Base-by-base conservation (phyloP, 352 stramenopile species). In the Pythium graminicola region DNA sequence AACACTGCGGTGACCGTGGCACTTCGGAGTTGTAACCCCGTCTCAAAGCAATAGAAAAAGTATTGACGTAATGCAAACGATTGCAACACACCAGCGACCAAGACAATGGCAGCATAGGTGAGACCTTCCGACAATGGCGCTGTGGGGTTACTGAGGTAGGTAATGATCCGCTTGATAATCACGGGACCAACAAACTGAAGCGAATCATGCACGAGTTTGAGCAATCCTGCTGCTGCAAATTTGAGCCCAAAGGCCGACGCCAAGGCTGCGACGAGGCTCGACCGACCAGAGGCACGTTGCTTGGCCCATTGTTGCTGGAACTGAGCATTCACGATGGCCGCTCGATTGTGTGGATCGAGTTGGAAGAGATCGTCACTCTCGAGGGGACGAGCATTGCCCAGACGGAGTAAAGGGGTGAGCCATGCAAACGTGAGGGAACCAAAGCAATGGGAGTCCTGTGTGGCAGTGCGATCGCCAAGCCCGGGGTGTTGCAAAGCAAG, bases 41-140 rank as follows among this genome's bases (percentile, higher is more conserved):
- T 81, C 57, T 90, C 75, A 45, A 85, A 92, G 64, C 83, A 90
- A 55, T 87, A 76, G 66, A 92, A 92, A 58, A 91, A 89, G 65
- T 94, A 94, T 20, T 92, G 63, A 3, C 80, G 77, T 49, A 91
- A 63, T 36, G 68, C 53, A 43, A 77, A 91, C 38, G 75, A 87
- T 66, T 92, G 81, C 13, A 88, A 51, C 27, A 94, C 70, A 23
- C 81, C 81, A 22, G 76, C 57, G 20, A 73, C 67, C 26, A 94
- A 90, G 48, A 94, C 72, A 17, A 89, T 57, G 6, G 26, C 67
- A 0, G 73, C 73, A 60, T 92, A 92, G 50, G 53, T 65, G 39
- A 87, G 58, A 0, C 83, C 83, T 26, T 85, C 56, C 16, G 55
- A 72, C 28, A 83, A 54, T 46, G 74, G 67, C 47, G 81, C 81